Evolutionary conservation across 805 yeast species (phyloP).

Genomic region (Candida ponderosae): DNA sequence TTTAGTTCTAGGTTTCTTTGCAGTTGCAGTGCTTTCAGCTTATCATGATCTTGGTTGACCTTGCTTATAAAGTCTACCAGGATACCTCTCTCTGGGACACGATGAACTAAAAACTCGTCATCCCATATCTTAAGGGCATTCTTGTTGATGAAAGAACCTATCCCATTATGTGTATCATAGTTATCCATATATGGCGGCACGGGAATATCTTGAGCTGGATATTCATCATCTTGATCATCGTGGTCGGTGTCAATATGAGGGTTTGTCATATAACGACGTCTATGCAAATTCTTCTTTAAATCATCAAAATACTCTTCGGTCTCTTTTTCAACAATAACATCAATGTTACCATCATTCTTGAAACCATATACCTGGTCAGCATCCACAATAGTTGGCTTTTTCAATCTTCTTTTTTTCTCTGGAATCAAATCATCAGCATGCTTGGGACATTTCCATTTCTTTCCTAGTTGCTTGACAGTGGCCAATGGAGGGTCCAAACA

Average conservation of each 20-base stretch:
- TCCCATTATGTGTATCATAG: constrained; percentile 24
- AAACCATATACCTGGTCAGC: constrained; percentile 46
- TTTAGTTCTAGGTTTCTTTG: constrained; percentile 26
- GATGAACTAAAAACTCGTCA: constrained; percentile 42
- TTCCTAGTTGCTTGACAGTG: constrained; percentile 63
- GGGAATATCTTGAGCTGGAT: constrained; percentile 22
- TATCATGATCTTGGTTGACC: constrained; percentile 27
- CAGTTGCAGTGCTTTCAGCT: constrained; percentile 24
- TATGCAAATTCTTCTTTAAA: constrained; percentile 11
- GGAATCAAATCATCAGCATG: constrained; percentile 37
- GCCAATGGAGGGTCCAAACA: constrained; percentile 74
- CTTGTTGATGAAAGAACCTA: constrained; percentile 24
- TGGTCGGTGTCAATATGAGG: constrained; percentile 10
- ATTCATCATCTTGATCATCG: constrained; percentile 19
- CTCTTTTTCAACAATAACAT: constrained; percentile 39
- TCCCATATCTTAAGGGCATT: constrained; percentile 18
- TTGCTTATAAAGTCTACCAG: constrained; percentile 60
- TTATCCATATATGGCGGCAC: constrained; percentile 29
- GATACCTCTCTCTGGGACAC: constrained; percentile 62
- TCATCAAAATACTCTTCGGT: constrained; percentile 18
- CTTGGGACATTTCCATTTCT: constrained; percentile 88
- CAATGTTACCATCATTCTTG: constrained; percentile 50
- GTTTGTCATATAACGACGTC: constrained; percentile 13
- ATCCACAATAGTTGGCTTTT: constrained; percentile 44
- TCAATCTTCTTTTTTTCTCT: constrained; percentile 37